These are phyloP conservation scores for Nannochloris sp. DNA, from an alignment of 139 green algal genomes.

Conservation along the genomic window DNA sequence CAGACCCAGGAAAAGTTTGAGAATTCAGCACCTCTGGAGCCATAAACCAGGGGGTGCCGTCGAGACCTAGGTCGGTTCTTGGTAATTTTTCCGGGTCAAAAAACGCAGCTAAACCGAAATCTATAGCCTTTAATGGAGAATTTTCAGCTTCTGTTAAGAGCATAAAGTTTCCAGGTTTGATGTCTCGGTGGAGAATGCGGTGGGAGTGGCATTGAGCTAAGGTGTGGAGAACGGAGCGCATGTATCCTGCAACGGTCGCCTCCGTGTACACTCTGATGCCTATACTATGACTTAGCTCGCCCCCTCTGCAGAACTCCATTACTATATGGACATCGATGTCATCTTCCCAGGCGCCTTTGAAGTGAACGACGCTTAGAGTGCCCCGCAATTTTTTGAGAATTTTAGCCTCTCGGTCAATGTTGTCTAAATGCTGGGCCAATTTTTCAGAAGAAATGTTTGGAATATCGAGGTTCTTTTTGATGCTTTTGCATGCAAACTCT, in stretches of 20 bases:
- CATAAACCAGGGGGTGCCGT: conserved; percentile 86
- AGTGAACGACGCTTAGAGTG: conserved; percentile 68
- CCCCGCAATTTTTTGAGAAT: conserved; percentile 62
- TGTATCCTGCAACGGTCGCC: conserved; percentile 50
- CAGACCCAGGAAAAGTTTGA: conserved; percentile 55
- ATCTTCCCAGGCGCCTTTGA: conserved; percentile 75
- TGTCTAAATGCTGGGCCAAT: conserved; percentile 68
- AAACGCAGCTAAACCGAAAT: conserved; percentile 84
- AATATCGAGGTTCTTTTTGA: conserved; percentile 63
- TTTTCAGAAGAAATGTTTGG: conserved; percentile 47
- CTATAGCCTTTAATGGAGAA: conserved; percentile 82
- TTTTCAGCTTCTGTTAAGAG: conserved; percentile 55
- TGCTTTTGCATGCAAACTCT: conserved; percentile 75
- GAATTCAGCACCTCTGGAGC: conserved; percentile 69
- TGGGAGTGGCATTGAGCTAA: conserved; percentile 38
- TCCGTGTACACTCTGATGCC: conserved; percentile 67
- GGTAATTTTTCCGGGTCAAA: conserved; percentile 70
- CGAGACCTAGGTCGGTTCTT: conserved; percentile 70
- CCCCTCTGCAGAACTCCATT: conserved; percentile 79
- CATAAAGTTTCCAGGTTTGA: conserved; percentile 91
- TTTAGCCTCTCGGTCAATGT: conserved; percentile 59
- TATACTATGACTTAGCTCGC: conserved; percentile 70
- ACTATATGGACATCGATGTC: conserved; percentile 70
- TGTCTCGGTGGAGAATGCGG: conserved; percentile 72
- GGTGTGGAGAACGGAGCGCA: conserved; percentile 37